These are phyloP conservation scores for Rheum nobile DNA, from an alignment of 148 eudicot species.

Conservation along the genomic window DNA sequence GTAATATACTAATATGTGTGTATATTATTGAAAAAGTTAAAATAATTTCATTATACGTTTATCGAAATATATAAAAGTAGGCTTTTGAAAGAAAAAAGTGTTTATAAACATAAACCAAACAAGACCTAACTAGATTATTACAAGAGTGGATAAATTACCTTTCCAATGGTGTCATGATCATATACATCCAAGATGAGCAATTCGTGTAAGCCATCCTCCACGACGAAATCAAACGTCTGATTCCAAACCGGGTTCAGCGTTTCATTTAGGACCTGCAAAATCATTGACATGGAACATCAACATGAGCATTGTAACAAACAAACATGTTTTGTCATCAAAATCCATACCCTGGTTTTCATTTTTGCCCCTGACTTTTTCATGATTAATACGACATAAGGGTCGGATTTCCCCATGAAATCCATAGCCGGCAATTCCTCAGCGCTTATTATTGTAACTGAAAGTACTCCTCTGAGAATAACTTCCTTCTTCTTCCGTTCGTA, in stretches of 20 bases:
- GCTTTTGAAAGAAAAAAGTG: too few species aligned
- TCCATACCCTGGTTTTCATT: constrained; percentile 70
- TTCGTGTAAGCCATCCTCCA: constrained; percentile 88
- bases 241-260: constrained; percentile 88
- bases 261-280: constrained; percentile 57
- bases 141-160: constrained; percentile 29
- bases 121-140: neutral
- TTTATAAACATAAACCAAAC: too few species aligned
- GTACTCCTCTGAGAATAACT: constrained; percentile 69
- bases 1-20: too few species aligned
- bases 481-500: constrained; percentile 33
- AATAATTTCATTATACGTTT: too few species aligned
- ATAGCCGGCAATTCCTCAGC: constrained; percentile 67
- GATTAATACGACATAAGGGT: constrained; percentile 60
- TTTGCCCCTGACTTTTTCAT: constrained; percentile 60
- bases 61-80: too few species aligned
- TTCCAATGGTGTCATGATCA: constrained; percentile 90
- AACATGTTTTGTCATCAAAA: too few species aligned
- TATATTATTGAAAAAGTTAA: too few species aligned
- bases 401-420: constrained; percentile 74
- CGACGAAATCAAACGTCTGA: constrained; percentile 81
- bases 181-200: constrained; percentile 59
- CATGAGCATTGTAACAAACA: neutral
- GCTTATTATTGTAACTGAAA: constrained; percentile 64
- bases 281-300: constrained; percentile 1